Conservation (phyloP, 208 protist genomes). For the Trypanosoma grayi region DNA sequence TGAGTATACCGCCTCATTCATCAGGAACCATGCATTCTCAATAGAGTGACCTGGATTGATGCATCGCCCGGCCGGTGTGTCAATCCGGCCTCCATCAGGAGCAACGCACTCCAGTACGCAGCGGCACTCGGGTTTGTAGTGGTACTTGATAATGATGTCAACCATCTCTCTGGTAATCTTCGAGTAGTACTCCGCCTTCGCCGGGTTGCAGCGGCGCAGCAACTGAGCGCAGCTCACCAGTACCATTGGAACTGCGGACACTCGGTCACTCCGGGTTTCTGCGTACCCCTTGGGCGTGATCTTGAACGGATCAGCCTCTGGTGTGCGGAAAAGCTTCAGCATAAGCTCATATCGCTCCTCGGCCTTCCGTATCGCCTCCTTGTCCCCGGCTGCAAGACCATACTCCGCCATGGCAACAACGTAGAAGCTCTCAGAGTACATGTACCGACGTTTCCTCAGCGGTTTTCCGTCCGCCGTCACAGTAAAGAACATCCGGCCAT, state of each 20-base stretch:
- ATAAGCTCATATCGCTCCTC: constrained; percentile 15
- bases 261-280: constrained; percentile 9
- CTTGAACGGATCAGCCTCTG: constrained; percentile 7
- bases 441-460: constrained; percentile 9
- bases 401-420: constrained; percentile 18
- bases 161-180: constrained; percentile 9
- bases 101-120: constrained; percentile 16
- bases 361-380: constrained; percentile 2
- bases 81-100: not conserved
- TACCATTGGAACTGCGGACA: constrained; percentile 9
- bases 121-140: constrained; percentile 11
- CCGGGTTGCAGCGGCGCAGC: constrained; percentile 6
- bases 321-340: constrained; percentile 5
- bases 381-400: constrained; percentile 11
- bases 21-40: constrained; percentile 21
- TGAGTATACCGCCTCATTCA: constrained; percentile 14
- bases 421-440: constrained; percentile 22
- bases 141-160: constrained; percentile 6
- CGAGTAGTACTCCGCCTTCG: constrained; percentile 7
- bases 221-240: constrained; percentile 12
- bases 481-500: constrained; percentile 19
- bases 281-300: constrained; percentile 11
- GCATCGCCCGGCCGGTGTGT: constrained; percentile 13
- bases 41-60: constrained; percentile 23
- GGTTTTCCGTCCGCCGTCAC: constrained; percentile 4